A percentile compares a stretch with the other conserved stretches of the same genome.
Conservation (phyloP, 2,329 filamentous ascomycete genomes). For the Hirsutella thompsonii region DNA sequence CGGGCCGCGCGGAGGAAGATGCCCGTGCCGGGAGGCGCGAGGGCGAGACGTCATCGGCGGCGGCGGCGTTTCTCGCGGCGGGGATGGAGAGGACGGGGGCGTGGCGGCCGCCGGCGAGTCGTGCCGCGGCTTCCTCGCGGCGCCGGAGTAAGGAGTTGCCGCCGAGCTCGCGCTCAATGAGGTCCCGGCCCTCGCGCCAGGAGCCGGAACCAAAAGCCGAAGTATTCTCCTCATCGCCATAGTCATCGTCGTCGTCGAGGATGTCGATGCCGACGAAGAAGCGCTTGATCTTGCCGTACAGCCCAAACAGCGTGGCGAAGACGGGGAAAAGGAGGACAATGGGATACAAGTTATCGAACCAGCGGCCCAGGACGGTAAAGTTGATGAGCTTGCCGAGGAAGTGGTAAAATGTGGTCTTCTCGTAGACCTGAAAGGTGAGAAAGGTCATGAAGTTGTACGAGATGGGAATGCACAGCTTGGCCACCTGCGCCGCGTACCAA, state of each 20-base stretch:
- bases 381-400: constrained; percentile 79
- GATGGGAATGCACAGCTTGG: constrained; percentile 81
- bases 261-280: constrained; percentile 67
- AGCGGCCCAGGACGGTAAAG: constrained; percentile 66
- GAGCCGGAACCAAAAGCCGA: constrained; percentile 62
- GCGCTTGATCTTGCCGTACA: constrained; percentile 72
- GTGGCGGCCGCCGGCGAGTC: constrained; percentile 20
- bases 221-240: constrained; percentile 49
- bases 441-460: constrained; percentile 97
- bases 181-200: constrained; percentile 82
- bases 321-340: constrained; percentile 79
- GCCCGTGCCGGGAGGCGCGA: constrained; percentile 17
- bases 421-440: constrained; percentile 57
- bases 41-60: constrained; percentile 26
- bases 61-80: constrained; percentile 19
- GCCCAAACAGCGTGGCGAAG: constrained; percentile 71
- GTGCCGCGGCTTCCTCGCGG: constrained; percentile 28
- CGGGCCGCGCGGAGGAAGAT: constrained; percentile 8
- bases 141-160: constrained; percentile 44
- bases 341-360: constrained; percentile 83
- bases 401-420: constrained; percentile 69
- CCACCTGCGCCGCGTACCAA: constrained; percentile 91
- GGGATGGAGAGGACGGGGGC: constrained; percentile 37
- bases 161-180: constrained; percentile 77
- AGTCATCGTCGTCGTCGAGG: constrained; percentile 57